Conservation (phyloP, 2,329 filamentous ascomycete species). For the Fusarium acutatum region DNA sequence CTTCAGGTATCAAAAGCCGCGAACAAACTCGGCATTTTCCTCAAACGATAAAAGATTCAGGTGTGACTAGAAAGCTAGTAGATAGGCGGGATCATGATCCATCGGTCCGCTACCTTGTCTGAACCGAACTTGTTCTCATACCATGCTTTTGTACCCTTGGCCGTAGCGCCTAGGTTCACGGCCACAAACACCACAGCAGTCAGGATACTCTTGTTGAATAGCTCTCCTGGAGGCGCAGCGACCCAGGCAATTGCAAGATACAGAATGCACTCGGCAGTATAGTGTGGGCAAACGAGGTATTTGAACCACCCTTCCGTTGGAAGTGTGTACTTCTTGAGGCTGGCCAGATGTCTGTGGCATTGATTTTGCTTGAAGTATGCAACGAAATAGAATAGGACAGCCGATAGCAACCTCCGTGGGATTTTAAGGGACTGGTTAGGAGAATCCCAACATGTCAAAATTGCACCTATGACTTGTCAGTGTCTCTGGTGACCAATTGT, state of each 20-base stretch:
- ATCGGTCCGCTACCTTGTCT: slow-evolving; percentile 68
- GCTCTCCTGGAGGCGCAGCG: slow-evolving; percentile 72
- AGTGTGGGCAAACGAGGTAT: slow-evolving; percentile 84
- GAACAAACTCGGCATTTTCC: slow-evolving; percentile 67
- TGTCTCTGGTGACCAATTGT: neutral
- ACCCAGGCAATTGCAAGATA: slow-evolving; percentile 81
- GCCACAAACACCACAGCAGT: slow-evolving; percentile 77
- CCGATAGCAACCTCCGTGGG: slow-evolving; percentile 49
- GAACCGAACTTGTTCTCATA: slow-evolving; percentile 78
- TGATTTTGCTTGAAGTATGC: slow-evolving; percentile 79
- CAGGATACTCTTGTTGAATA: slow-evolving; percentile 77
- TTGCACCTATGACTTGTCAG: slow-evolving; percentile 42
- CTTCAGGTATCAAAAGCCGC: slow-evolving; percentile 80
- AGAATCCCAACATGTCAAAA: slow-evolving; percentile 47
- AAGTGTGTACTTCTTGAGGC: slow-evolving; percentile 82
- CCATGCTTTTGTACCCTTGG: slow-evolving; percentile 80
- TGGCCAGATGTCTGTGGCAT: slow-evolving; percentile 75
- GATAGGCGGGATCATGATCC: slow-evolving; percentile 80
- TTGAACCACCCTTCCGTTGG: slow-evolving; percentile 78
- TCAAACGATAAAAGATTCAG: slow-evolving; percentile 46
- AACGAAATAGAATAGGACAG: slow-evolving; percentile 70
- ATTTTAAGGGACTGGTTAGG: slow-evolving; percentile 19
- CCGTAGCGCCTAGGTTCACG: slow-evolving; percentile 84
- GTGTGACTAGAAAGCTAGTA: slow-evolving; percentile 53
- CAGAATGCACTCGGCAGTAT: slow-evolving; percentile 85